Base-by-base conservation (phyloP, 2,329 filamentous ascomycete genomes). In the Thermomyces lanuginosus region DNA sequence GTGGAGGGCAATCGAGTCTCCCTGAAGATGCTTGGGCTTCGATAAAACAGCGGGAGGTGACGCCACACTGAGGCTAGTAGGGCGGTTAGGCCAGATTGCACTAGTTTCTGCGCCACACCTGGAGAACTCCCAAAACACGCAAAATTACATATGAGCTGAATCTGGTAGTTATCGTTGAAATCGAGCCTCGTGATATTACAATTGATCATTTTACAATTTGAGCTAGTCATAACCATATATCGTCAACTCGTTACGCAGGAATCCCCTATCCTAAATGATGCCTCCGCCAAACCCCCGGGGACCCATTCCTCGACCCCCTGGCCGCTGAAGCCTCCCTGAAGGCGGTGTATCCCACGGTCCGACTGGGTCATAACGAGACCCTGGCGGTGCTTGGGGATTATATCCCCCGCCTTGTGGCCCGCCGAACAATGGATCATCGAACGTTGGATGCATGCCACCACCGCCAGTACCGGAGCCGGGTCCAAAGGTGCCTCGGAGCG, bases 401-500 rank as follows among this genome's bases (percentile, higher is more conserved):
- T 67, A 76, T 0, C 58, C 61, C 8, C 53, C 60, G 18, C 54
- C 58, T 1, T 53, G 51, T 6, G 58, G 53, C 1, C 74, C 76
- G 4, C 65, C 66, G 46, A 92, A 92, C 24, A 93, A 53, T 5
- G 81, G 82, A 45, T 95, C 84, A 41, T 92, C 82, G 48, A 92
- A 89, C 0, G 84, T 92, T 1, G 89, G 89, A 52, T 93, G 80
- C 89, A 98, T 98, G 1, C 89, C 89, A 8, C 76, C 66, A 11
- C 72, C 68, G 0, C 69, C 65, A n/a, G n/a, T n/a, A n/a, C 68
- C 57, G 24, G 68, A 63, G 13, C 64, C 61, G 16, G 69, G 68
- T 5, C 72, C 68, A 29, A 81, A 69, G 2, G 68, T 66, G 4
- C 69, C 68, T 16, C 78, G 60, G 3, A 93, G 55, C 8, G 86